These are phyloP conservation scores for Amanita pallidorosea DNA, from an alignment of 768 basidiomycete genomes.

Conservation along the genomic window DNA sequence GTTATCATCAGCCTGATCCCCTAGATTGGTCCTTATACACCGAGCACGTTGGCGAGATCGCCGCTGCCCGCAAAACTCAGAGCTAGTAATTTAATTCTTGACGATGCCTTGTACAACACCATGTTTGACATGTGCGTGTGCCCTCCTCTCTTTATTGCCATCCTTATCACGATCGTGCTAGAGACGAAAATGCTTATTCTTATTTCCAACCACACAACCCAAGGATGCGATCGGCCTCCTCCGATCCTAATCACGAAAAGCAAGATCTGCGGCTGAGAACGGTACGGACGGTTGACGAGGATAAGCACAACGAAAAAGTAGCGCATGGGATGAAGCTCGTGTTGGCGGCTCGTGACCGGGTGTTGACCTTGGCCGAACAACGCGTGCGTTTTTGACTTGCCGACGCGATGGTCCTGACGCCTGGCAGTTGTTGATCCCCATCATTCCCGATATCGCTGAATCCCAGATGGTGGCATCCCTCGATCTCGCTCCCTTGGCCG, in stretches of 20 bases:
- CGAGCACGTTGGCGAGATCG: conserved; percentile 62
- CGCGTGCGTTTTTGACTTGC: conserved; percentile 33
- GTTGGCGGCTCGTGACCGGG: conserved; percentile 58
- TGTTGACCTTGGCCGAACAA: conserved; percentile 67
- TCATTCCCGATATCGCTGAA: conserved; percentile 32
- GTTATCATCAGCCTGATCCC: neutral
- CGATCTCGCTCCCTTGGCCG: conserved; percentile 56
- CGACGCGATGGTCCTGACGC: neutral
- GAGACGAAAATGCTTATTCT: conserved; percentile 35
- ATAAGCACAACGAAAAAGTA: conserved; percentile 45
- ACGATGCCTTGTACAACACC: conserved; percentile 48
- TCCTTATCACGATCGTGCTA: conserved; percentile 9
- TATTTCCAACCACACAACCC: conserved; percentile 27
- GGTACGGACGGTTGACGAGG: conserved; percentile 32
- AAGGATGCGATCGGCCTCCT: conserved; percentile 29
- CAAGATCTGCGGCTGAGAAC: conserved; percentile 4
- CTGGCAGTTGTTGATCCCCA: conserved; percentile 40
- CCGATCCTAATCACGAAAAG: conserved; percentile 21
- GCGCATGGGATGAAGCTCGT: conserved; percentile 60
- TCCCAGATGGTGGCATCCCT: conserved; percentile 52
- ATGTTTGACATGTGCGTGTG: conserved; percentile 35
- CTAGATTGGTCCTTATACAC: conserved; percentile 77
- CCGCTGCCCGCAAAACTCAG: conserved; percentile 66
- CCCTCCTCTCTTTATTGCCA: neutral
- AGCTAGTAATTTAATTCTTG: conserved; percentile 59